Evolutionary conservation across 768 basidiomycete genomes (phyloP), one percentile per base, ranked within the genome.

Genomic region (Termitomyces sp.): DNA sequence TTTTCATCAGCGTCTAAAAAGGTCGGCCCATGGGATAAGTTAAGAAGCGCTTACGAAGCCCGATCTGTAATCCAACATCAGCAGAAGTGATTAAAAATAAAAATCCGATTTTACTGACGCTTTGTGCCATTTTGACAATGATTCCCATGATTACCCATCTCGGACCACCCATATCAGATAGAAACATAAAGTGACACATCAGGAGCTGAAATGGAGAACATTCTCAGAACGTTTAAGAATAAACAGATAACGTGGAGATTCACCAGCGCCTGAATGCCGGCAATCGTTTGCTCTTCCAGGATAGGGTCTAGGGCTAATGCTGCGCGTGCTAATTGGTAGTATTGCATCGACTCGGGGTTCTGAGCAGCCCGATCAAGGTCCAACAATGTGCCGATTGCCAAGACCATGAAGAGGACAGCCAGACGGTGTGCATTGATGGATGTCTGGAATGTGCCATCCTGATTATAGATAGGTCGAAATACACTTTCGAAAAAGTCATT

Each of bases 71-170:
- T 38, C 26, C 50, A 55, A 55, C 44, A 62, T 70, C 55, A 69
- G 56, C 55, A 50, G 53, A 43, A 61, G 56, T 58, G 56, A 50
- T 57, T 57, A 59, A 20, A 10, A 43, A 10, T 8, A 63, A 62
- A 62, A 56, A 38, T 52, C 49, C 26, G 12, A 41, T 23, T 48
- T 23, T 32, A 75, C 77, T 73, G 50, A 88, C 87, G 72, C 85
- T 85, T 67, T 86, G 85, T 55, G 86, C 84, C 63, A 88, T 70
- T 70, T 89, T 89, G 30, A 87, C 84, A 23, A 83, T 81, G 33
- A 89, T 76, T 50, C 87, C 87, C 85, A 88, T 87, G 53, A 85
- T 71, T 30, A 84, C 80, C 87, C 87, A 89, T 62, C 86, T 75
- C 30, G 85, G 81, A 28, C 80, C 80, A 53, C 83, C 83, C 69